Base-by-base conservation (phyloP, 768 basidiomycete species). In the Lentinula sp. region DNA sequence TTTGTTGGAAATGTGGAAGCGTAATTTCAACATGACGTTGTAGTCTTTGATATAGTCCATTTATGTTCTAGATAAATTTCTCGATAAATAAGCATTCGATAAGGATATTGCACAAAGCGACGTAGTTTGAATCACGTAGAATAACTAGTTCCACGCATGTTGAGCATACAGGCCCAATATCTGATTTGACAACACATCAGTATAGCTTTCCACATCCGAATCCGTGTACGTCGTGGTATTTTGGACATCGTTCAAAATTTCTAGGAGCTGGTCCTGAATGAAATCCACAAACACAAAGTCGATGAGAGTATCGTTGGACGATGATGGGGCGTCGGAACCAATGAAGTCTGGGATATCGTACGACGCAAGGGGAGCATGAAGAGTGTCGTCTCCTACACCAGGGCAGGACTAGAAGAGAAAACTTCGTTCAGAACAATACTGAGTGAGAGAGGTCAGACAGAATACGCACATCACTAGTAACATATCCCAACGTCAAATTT, bases 261-360 rank as follows among this genome's bases (percentile, higher is more conserved):
- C 43, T 61, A 90, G 62, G 32, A 89, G 67, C 63, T 82, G 74
- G 5, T 66, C 57, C 67, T 79, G 74, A 67, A 91, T 85, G 71
- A 91, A 93, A 70, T 86, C 77, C 52, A 87, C 77, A 70, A 92
- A 93, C 39, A 93, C 85, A 20, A 93, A 79, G 65, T 93, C 91
- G 63, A 93, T 78, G 0, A 74, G 74, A 0, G 83, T 48, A 48
- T 85, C 79, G 23, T 74, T 68, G 3, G 56, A 45, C 28, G 18
- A 5, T 10, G 56, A 57, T 12, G 88, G 86, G 2, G 81, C 69
- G 33, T 76, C 70, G 0, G 86, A 87, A 15, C 77, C 77, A 61
- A 91, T 78, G 67, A 85, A 91, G 66, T 80, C 77, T 0, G 87
- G 88, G 2, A 74, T 62, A 4, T 69, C 57, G 71, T 79, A 82